Percentiles rank a stretch among this genome's conserved stretches.
Evolutionary conservation across 345 rosid species (phyloP).

Genomic region (Excoecaria agallocha): DNA sequence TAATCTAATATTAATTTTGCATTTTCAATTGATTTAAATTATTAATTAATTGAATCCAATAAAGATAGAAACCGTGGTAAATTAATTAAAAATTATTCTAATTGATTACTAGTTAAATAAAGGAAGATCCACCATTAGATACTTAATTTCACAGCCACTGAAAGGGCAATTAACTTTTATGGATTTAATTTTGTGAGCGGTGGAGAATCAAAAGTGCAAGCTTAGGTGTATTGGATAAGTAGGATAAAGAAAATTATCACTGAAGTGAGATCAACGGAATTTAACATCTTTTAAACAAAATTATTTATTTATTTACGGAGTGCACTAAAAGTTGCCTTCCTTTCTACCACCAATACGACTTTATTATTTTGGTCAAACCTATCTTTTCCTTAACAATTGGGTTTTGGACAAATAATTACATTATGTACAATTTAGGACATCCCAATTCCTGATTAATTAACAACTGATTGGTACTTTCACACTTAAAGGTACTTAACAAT

Average conservation of each 20-base stretch:
- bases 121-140: neutral
- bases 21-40: too few species aligned
- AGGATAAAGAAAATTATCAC: neutral
- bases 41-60: too few species aligned
- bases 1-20: too few species aligned
- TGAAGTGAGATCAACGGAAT: neutral
- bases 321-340: conserved; percentile 2
- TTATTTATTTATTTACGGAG: neutral
- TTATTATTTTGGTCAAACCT: conserved; percentile 13
- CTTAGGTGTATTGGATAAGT: neutral
- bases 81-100: too few species aligned
- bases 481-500: too few species aligned
- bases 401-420: neutral
- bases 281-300: neutral
- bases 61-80: too few species aligned
- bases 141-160: conserved; percentile 5
- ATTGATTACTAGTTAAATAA: neutral
- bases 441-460: neutral
- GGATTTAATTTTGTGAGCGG: neutral
- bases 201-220: neutral
- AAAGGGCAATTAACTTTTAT: neutral
- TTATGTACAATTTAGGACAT: neutral
- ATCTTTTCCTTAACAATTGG: neutral
- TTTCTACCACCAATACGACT: conserved; percentile 7
- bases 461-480: too few species aligned